phyloP scores from a whole-genome alignment of 2,329 filamentous ascomycete species.

The Fusarium lyarnte region DNA sequence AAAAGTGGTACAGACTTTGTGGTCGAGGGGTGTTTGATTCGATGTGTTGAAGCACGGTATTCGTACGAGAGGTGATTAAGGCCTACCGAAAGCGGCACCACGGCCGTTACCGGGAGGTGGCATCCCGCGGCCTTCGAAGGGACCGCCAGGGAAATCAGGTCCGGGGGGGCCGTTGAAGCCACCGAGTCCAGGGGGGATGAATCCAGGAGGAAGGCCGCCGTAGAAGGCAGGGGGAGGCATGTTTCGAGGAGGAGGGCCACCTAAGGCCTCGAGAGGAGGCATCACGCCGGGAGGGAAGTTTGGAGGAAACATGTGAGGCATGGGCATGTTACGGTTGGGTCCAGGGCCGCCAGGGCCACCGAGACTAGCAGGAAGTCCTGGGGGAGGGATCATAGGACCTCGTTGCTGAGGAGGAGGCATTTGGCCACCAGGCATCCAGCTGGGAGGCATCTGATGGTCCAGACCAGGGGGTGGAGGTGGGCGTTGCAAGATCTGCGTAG shows the following conservation, averaged over 20 bases:
- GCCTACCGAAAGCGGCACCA: slow-evolving; percentile 48
- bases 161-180: slow-evolving; percentile 64
- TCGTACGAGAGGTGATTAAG: slow-evolving; percentile 19
- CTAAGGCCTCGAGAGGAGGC: slow-evolving; percentile 60
- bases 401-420: slow-evolving; percentile 53
- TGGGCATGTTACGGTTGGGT: slow-evolving; percentile 55
- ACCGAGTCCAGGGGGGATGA: slow-evolving; percentile 64
- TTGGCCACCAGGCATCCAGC: slow-evolving; percentile 61
- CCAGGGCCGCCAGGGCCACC: slow-evolving; percentile 37
- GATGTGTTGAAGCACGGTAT: background rate
- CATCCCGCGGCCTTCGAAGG: slow-evolving; percentile 66
- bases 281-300: slow-evolving; percentile 64
- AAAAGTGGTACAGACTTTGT: slow-evolving; percentile 16
- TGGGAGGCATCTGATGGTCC: slow-evolving; percentile 67
- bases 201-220: slow-evolving; percentile 60
- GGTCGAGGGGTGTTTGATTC: background rate
- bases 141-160: slow-evolving; percentile 57
- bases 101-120: slow-evolving; percentile 58
- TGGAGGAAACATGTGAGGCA: slow-evolving; percentile 69
- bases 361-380: slow-evolving; percentile 57
- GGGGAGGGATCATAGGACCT: slow-evolving; percentile 69
- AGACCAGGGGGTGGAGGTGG: slow-evolving; percentile 69
- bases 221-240: slow-evolving; percentile 68
- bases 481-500: slow-evolving; percentile 72
- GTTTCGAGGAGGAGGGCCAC: slow-evolving; percentile 61